Base-by-base conservation (phyloP, 139 green algal genomes). In the Parachlorella kessleri region DNA sequence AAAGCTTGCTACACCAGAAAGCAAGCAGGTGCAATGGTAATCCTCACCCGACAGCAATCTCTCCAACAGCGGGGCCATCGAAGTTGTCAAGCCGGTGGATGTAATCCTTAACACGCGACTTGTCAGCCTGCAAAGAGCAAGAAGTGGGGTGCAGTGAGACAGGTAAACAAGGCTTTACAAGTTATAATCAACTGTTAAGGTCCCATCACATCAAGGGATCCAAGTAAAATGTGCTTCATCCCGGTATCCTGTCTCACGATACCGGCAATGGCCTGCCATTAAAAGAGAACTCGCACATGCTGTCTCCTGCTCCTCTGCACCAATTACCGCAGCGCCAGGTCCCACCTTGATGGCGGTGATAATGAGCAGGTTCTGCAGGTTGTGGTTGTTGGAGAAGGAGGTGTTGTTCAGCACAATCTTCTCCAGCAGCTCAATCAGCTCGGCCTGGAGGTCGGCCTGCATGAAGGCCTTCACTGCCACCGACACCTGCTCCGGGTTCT, bases 401-500 rank as follows among this genome's bases (percentile, higher is more conserved):
- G 84, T 93, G 90, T 97, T 98, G 87, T 98, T 95, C 66, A 99
- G 92, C 80, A 99, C 97, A 78, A 99, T 99, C 96, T 99, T 99
- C 91, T 99, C 97, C 80, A 99, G 92, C 82, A 99, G 91, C 90
- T 99, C 96, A 59, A 99, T 99, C 30, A 99, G 92, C 90, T 99
- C 96, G 28, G 90, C 76, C 80, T 98, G 96, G 88, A 99, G 89
- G 80, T 97, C 94, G 35, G 93, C 93, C 39, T 88, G 90, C 95
- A 99, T 99, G 94, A 99, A 99, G 30, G 96, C 91, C 91, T 99
- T 99, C 69, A 99, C 97, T 8, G 95, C 96, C 41, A 97, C 92
- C 33, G 87, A 96, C 26, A 84, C 63, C 83, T 98, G 92, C 90
- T 99, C 97, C 18, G 97, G 97, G 91, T 99, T 98, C 84, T 95